Base-by-base conservation (phyloP, 2,329 filamentous ascomycete genomes). In the Trichoderma polysporum region DNA sequence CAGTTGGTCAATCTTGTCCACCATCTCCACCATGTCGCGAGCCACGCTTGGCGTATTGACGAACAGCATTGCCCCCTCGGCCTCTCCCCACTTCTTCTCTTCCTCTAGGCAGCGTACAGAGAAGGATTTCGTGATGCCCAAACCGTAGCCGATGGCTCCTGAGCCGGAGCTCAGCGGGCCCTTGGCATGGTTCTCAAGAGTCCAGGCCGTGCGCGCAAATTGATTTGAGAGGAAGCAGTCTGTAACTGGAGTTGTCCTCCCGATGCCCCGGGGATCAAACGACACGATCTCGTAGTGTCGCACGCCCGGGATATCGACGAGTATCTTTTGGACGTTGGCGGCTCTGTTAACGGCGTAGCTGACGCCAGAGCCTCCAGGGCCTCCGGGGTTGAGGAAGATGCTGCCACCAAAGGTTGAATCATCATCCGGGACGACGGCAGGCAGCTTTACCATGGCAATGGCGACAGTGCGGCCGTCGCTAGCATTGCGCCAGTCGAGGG, bases 201-300 rank as follows among this genome's bases (percentile, higher is more conserved):
- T 12, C 66, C 74, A 66, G 58, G 73, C 68, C 4, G 71, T 70
- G 2, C 77, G 74, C 0, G 73, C 74, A 12, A 77, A 69, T 8
- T 69, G 56, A 39, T 76, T 71, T 3, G 52, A 62, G 22, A 70
- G 69, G 68, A 76, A 82, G 73, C 81, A 83, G 58, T 80, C 74
- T 2, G 76, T 74, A 7, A 52, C 61, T 0, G 81, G 81, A 4
- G 76, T 77, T 1, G 76, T 79, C 60, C 73, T 70, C 1, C 74
- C 76, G 5, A 81, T 69, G 17, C 80, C 81, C 3, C 81, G 76
- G 0, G 81, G 81, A 67, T 83, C 81, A 67, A 80, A 83, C 9
- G 76, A 76, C 4, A 83, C 68, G 15, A 82, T 74, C 66, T 81
- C 79, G 47, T 80, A 80, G 66, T 80, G 76, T 5, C 72, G 73